These are phyloP conservation scores for Basipetospora sp. DNA, from an alignment of 2,329 filamentous ascomycete species.

Conservation along the genomic window DNA sequence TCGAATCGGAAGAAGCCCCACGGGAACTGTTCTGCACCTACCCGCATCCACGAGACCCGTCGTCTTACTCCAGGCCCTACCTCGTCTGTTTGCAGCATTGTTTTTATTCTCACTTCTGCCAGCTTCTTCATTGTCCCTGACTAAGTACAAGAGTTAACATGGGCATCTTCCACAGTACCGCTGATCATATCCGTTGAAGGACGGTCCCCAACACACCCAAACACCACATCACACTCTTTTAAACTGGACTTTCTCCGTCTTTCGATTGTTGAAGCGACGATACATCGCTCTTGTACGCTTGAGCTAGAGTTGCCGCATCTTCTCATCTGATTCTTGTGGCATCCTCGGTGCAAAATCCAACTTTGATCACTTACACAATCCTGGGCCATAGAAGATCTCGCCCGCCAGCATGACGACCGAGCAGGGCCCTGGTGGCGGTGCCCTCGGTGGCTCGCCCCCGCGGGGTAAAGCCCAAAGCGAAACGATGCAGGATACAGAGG, in stretches of 20 bases:
- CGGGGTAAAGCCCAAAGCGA: conserved; percentile 29
- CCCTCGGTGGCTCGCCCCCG: conserved; percentile 23
- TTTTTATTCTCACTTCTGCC: not conserved
- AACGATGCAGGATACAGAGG: conserved; percentile 27
- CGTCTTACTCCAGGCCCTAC: conserved; percentile 3
- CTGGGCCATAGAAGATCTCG: not conserved
- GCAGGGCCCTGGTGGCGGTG: conserved; percentile 30
- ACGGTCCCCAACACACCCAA: too few relatives aligned
- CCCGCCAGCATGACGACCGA: conserved; percentile 21
- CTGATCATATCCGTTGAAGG: too few relatives aligned
- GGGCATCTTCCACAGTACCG: not conserved
- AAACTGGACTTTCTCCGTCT: too few relatives aligned
- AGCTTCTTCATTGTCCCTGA: not conserved
- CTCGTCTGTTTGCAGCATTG: conserved; percentile 2
- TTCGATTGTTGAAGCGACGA: too few relatives aligned
- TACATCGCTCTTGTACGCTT: too few relatives aligned
- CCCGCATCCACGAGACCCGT: conserved; percentile 6
- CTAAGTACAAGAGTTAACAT: conserved; percentile 1
- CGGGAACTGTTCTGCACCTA: conserved; percentile 3
- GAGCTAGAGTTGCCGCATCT: too few relatives aligned
- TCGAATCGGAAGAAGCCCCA: conserved; percentile 4
- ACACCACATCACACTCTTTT: too few relatives aligned
- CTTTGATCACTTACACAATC: too few relatives aligned
- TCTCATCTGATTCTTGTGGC: too few relatives aligned
- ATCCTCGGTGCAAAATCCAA: too few relatives aligned